A percentile compares a stretch with the other conserved stretches of the same genome.
Conservation (phyloP, 441 rosid genomes). For the Erodium chrysanthum region DNA sequence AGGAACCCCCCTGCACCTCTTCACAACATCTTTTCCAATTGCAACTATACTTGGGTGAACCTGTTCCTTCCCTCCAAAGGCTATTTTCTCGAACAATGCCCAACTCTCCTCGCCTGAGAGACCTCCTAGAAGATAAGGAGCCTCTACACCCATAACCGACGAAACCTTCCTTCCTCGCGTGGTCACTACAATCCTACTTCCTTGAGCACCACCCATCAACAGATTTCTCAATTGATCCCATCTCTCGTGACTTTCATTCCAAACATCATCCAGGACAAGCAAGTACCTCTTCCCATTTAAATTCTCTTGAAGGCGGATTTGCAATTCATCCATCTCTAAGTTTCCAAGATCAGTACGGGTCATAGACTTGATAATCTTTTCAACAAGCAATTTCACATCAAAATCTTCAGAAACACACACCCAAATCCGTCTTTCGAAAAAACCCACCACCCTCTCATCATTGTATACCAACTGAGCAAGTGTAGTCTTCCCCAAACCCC, state of each 20-base stretch:
- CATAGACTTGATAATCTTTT: slow-evolving; percentile 11
- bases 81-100: slow-evolving; percentile 20
- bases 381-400: slow-evolving; percentile 15
- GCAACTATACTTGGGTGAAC: slow-evolving; percentile 6
- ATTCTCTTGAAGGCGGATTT: slow-evolving; percentile 13
- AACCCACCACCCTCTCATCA: slow-evolving; percentile 15
- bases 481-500: slow-evolving; percentile 33
- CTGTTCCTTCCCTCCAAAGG: slow-evolving; percentile 11
- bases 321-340: slow-evolving; percentile 20
- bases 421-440: slow-evolving; percentile 20
- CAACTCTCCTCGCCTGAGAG: slow-evolving; percentile 17
- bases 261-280: slow-evolving; percentile 34
- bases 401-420: slow-evolving; percentile 19
- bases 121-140: slow-evolving; percentile 9
- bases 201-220: slow-evolving; percentile 17
- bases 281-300: slow-evolving; percentile 19
- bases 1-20: slow-evolving; percentile 28
- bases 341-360: not conserved
- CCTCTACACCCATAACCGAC: slow-evolving; percentile 7
- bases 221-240: slow-evolving; percentile 18
- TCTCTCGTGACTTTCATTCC: slow-evolving; percentile 24
- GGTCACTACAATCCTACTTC: slow-evolving; percentile 28
- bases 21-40: slow-evolving; percentile 23
- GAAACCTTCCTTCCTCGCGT: slow-evolving; percentile 25
- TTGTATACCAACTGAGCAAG: slow-evolving; percentile 28